phyloP scores from a whole-genome alignment of 2,329 filamentous ascomycete genomes.

The Chaetomiaceae sp. region DNA sequence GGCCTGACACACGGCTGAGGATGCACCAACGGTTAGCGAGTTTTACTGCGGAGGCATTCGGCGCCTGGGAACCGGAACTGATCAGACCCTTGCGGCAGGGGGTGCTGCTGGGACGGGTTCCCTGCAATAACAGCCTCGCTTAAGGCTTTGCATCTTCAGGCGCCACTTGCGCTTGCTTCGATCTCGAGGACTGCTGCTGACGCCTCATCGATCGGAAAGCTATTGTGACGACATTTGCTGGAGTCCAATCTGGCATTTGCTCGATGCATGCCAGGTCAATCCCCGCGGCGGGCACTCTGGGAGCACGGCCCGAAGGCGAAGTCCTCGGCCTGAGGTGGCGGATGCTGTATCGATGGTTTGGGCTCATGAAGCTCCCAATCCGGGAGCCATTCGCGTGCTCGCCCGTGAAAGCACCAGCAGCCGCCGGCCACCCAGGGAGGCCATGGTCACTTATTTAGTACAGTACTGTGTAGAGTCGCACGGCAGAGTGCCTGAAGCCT shows the following conservation, averaged over 20 bases:
- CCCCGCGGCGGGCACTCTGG: too few species aligned
- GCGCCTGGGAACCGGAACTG: slow-evolving; percentile 27
- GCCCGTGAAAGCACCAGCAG: slow-evolving; percentile 2
- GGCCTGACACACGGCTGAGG: slow-evolving; percentile 44
- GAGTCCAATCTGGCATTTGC: too few species aligned
- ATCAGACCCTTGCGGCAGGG: slow-evolving; percentile 27
- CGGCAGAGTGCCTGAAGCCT: too few species aligned
- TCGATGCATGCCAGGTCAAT: too few species aligned
- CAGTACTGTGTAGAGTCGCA: too few species aligned
- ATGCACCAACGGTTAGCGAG: slow-evolving; percentile 44
- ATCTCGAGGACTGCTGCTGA: neutral
- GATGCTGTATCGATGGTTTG: too few species aligned
- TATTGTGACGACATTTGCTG: too few species aligned
- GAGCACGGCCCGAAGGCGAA: too few species aligned
- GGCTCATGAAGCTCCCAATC: too few species aligned
- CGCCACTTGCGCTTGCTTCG: neutral
- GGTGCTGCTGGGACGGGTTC: slow-evolving; percentile 13
- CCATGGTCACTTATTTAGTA: too few species aligned
- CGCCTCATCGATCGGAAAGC: too few species aligned
- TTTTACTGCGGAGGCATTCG: slow-evolving; percentile 48
- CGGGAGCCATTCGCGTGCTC: neutral
- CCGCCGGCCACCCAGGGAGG: slow-evolving; percentile 16
- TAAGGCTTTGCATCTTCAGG: slow-evolving; percentile 2
- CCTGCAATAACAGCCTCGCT: slow-evolving; percentile 17
- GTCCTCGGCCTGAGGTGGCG: too few species aligned